These are phyloP conservation scores for Gamarada debralockiae DNA, from an alignment of 495 filamentous ascomycete genomes.

Conservation along the genomic window DNA sequence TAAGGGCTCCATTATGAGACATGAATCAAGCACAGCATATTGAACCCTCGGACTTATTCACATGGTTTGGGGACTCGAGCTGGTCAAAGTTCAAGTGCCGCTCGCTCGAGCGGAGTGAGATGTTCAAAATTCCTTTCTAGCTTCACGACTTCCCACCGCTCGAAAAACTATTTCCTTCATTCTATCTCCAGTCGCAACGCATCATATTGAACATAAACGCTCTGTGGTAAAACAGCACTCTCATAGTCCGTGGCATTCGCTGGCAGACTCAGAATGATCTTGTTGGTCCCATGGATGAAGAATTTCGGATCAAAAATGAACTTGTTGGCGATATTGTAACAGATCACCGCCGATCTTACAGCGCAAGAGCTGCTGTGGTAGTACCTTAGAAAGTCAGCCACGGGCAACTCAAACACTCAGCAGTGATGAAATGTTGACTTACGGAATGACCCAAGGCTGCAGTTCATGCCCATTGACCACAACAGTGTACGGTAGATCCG, in stretches of 20 bases:
- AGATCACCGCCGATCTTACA: conserved; percentile 50
- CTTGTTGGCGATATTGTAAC: conserved; percentile 51
- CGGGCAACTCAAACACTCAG: neutral
- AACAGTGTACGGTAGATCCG: conserved; percentile 40
- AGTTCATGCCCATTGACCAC: conserved; percentile 38
- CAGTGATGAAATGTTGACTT: conserved; percentile 22
- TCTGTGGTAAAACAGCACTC: conserved; percentile 45
- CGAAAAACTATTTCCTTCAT: too few relatives aligned
- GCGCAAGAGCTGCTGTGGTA: conserved; percentile 46
- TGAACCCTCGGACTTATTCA: too few relatives aligned
- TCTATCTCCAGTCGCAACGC: conserved; percentile 48
- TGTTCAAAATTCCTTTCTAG: too few relatives aligned
- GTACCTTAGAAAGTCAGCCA: conserved; percentile 22
- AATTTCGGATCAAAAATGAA: conserved; percentile 42
- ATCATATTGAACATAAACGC: conserved; percentile 57
- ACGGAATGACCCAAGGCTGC: conserved; percentile 44
- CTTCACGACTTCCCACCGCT: too few relatives aligned
- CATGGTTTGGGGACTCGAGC: too few relatives aligned
- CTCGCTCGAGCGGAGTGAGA: too few relatives aligned
- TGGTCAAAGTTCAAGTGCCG: too few relatives aligned
- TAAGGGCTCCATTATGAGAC: too few relatives aligned
- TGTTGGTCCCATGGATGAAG: conserved; percentile 43
- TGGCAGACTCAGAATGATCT: conserved; percentile 46
- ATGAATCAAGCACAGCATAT: too few relatives aligned
- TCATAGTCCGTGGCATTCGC: conserved; percentile 49